Conservation (phyloP, 208 protist species). For the Trypanosoma congolense region DNA sequence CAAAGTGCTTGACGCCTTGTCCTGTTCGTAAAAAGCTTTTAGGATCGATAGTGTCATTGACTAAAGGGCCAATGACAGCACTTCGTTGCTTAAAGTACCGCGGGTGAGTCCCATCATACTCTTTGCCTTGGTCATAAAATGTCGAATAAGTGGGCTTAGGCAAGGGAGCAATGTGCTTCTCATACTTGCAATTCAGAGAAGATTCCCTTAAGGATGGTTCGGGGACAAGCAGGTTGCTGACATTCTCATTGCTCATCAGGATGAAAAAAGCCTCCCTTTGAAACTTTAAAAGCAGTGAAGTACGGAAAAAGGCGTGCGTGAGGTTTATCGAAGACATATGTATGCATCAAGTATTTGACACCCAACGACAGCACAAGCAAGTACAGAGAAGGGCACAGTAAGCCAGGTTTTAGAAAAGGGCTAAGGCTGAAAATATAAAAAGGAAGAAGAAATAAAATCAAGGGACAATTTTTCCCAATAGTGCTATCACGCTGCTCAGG, state of each 20-base stretch:
- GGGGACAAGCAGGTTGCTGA: conserved; percentile 40
- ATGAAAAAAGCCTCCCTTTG: conserved; percentile 13
- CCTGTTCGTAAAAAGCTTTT: conserved; percentile 71
- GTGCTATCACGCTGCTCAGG: too few species aligned
- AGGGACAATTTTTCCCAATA: too few species aligned
- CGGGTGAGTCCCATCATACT: conserved; percentile 75
- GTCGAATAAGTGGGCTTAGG: conserved; percentile 79
- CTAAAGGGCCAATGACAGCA: conserved; percentile 72
- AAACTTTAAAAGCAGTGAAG: too few species aligned
- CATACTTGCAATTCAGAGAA: conserved; percentile 64
- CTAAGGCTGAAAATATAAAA: too few species aligned
- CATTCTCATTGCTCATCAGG: conserved; percentile 64
- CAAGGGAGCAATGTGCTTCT: conserved; percentile 56
- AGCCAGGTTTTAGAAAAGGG: too few species aligned
- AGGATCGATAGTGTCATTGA: conserved; percentile 64
- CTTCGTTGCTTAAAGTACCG: conserved; percentile 80
- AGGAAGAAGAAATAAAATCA: too few species aligned
- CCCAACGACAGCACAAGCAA: too few species aligned
- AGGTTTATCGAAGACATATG: too few species aligned
- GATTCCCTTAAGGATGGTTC: conserved; percentile 17
- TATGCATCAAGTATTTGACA: too few species aligned
- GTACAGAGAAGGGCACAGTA: too few species aligned
- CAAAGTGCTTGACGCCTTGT: conserved; percentile 45
- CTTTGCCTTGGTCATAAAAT: conserved; percentile 75
- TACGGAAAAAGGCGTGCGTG: too few species aligned